These are phyloP conservation scores for Mycena vitilis DNA, from an alignment of 768 basidiomycete genomes.

Conservation along the genomic window DNA sequence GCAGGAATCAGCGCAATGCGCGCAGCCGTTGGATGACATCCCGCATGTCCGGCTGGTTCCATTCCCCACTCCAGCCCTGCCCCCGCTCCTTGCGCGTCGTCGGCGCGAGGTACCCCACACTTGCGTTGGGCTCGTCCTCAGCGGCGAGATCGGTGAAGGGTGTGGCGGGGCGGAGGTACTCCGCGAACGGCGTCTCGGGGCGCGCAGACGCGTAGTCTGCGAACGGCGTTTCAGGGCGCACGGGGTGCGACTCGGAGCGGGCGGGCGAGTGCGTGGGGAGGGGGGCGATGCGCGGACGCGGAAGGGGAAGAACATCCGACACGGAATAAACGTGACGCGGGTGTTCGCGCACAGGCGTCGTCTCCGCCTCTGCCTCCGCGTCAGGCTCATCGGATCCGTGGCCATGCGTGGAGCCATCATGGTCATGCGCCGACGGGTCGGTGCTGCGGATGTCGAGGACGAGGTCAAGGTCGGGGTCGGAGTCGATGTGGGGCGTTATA, in stretches of 20 bases:
- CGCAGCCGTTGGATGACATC: constrained; percentile 42
- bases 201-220: constrained; percentile 1
- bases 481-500: too few species aligned
- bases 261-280: constrained; percentile 14
- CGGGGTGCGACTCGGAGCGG: background rate
- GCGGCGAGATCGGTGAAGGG: constrained; percentile 1
- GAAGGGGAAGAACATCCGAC: constrained; percentile 11
- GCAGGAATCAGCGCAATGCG: too few species aligned
- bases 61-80: constrained; percentile 45
- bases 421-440: background rate
- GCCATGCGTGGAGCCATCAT: constrained; percentile 4
- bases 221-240: constrained; percentile 16
- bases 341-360: constrained; percentile 21
- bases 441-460: constrained; percentile 28
- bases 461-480: background rate
- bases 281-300: constrained; percentile 10
- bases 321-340: constrained; percentile 15
- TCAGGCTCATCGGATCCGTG: constrained; percentile 6
- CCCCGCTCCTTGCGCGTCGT: constrained; percentile 40
- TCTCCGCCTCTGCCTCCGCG: constrained; percentile 13
- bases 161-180: constrained; percentile 10
- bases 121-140: background rate
- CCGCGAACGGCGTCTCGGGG: constrained; percentile 14
- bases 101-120: constrained; percentile 25
- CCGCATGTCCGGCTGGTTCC: constrained; percentile 42